A percentile compares a stretch with the other conserved stretches of the same genome.
These are phyloP conservation scores for Starmerella gropengiesseri DNA, from an alignment of 805 yeast genomes.

Conservation along the genomic window DNA sequence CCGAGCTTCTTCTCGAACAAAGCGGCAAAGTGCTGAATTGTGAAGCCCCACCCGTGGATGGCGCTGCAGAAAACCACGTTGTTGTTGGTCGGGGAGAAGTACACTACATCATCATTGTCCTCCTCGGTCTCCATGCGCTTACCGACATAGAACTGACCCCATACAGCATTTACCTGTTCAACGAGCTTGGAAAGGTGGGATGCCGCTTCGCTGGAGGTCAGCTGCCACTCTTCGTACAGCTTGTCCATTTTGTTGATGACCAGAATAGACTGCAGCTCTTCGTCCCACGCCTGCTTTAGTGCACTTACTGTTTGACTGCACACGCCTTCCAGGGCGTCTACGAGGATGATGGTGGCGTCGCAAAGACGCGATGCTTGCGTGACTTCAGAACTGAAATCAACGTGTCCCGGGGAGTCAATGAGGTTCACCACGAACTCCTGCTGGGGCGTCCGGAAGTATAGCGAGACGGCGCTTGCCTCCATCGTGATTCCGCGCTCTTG, in stretches of 20 bases:
- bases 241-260: constrained; percentile 90
- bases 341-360: constrained; percentile 91
- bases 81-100: constrained; percentile 80
- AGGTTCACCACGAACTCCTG: constrained; percentile 78
- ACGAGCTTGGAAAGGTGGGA: constrained; percentile 63
- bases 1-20: constrained; percentile 78
- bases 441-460: constrained; percentile 57
- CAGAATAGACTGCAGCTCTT: constrained; percentile 73
- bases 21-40: constrained; percentile 75
- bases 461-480: constrained; percentile 86
- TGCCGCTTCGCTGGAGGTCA: constrained; percentile 78
- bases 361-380: constrained; percentile 91
- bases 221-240: constrained; percentile 65
- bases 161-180: constrained; percentile 89
- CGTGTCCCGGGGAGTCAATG: constrained; percentile 98
- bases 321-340: constrained; percentile 96
- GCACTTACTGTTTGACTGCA: constrained; percentile 96
- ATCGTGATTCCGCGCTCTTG: constrained; percentile 93
- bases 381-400: constrained; percentile 92
- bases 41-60: constrained; percentile 96
- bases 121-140: constrained; percentile 48
- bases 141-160: constrained; percentile 87
- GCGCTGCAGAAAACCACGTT: constrained; percentile 82
- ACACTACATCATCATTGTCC: constrained; percentile 75
- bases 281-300: constrained; percentile 85